These are phyloP conservation scores for Poa pratensis DNA, from an alignment of 176 grass and related monocot species.

Conservation along the genomic window DNA sequence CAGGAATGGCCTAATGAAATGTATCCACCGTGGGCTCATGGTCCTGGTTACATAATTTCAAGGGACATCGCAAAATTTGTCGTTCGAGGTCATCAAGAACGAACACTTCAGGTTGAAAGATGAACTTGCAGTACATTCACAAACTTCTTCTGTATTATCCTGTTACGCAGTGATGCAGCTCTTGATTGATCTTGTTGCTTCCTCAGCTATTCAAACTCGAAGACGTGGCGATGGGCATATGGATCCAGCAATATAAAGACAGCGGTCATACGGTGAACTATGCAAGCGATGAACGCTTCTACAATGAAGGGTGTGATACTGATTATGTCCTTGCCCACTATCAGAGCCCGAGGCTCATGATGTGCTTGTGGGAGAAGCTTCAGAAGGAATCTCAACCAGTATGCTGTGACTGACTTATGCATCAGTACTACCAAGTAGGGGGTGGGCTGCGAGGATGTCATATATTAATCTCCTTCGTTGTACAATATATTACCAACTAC, in stretches of 20 bases:
- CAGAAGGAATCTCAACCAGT: constrained; percentile 64
- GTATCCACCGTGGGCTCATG: constrained; percentile 95
- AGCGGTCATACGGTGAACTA: constrained; percentile 72
- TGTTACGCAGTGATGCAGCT: background rate
- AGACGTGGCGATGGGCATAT: constrained; percentile 96
- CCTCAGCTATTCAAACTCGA: constrained; percentile 94
- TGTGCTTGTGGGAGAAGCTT: constrained; percentile 89
- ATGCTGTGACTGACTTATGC: constrained; percentile 69
- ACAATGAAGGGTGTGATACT: constrained; percentile 79
- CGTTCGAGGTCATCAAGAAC: constrained; percentile 68
- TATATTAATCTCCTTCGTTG: constrained; percentile 15
- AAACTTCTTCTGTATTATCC: background rate
- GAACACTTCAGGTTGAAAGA: constrained; percentile 68
- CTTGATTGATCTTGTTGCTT: constrained; percentile 12
- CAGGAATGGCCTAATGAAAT: constrained; percentile 75
- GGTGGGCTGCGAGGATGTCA: background rate
- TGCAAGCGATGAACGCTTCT: constrained; percentile 72
- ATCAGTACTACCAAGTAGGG: background rate
- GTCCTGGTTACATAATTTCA: constrained; percentile 89
- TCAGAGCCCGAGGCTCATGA: constrained; percentile 79
- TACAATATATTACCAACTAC: background rate
- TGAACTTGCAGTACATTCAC: background rate
- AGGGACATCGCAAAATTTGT: constrained; percentile 86
- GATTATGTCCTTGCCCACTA: constrained; percentile 91
- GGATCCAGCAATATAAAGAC: constrained; percentile 78